Evolutionary conservation across 352 stramenopile species (phyloP).

Genomic region (Phytophthora brassicae): DNA sequence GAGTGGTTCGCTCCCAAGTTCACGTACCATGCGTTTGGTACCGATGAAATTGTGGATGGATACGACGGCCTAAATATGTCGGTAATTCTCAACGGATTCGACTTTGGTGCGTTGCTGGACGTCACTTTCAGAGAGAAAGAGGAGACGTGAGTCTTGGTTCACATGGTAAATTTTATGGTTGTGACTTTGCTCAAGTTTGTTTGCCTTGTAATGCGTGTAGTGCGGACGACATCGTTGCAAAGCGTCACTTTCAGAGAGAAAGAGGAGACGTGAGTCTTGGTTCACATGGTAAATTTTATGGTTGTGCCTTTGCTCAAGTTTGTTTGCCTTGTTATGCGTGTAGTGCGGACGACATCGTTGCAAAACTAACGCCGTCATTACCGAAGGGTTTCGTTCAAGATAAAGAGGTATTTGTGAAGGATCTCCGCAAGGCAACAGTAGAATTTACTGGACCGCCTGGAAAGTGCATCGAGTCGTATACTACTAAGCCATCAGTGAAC

Average conservation of each 20-base stretch:
- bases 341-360: constrained; percentile 56
- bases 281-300: no score
- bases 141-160: constrained; percentile 38
- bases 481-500: constrained; percentile 3
- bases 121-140: constrained; percentile 58
- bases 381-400: constrained; percentile 46
- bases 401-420: constrained; percentile 39
- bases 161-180: no score
- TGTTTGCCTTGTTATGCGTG: background rate
- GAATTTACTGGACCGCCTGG: constrained; percentile 48
- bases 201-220: constrained; percentile 21
- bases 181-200: background rate
- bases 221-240: constrained; percentile 52
- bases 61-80: constrained; percentile 60
- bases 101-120: constrained; percentile 63
- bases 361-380: constrained; percentile 49
- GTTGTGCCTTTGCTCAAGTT: background rate
- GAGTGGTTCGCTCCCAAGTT: constrained; percentile 67
- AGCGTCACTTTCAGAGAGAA: no score
- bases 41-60: constrained; percentile 66
- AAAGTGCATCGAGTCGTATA: constrained; percentile 44
- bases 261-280: constrained; percentile 42
- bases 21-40: constrained; percentile 83
- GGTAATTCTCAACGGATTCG: constrained; percentile 62
- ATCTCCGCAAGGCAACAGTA: constrained; percentile 16